Conservation (phyloP, 2,329 filamentous ascomycete genomes). For the Penicillium sp. region DNA sequence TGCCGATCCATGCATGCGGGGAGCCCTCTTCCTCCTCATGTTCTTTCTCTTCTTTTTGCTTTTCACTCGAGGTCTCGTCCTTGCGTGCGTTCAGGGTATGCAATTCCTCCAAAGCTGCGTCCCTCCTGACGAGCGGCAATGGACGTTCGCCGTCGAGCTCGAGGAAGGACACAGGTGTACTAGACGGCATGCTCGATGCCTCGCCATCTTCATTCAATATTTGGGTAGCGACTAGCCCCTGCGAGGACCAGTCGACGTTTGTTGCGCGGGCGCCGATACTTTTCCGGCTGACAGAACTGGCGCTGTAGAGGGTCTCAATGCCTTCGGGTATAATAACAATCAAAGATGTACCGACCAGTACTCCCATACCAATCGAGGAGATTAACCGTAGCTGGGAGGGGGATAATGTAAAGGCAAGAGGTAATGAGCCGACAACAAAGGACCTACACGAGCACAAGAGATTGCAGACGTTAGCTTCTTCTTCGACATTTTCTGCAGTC, state of each 20-base stretch:
- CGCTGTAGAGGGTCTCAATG: conserved; percentile 82
- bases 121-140: conserved; percentile 14
- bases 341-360: conserved; percentile 91
- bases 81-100: conserved; percentile 34
- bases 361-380: conserved; percentile 89
- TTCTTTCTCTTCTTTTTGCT: conserved; percentile 45
- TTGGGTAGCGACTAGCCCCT: conserved; percentile 26
- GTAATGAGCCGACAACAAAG: conserved; percentile 89
- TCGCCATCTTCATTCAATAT: conserved; percentile 12
- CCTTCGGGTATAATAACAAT: conserved; percentile 98
- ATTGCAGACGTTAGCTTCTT: conserved; percentile 14
- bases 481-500: neutral
- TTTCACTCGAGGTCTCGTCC: conserved; percentile 41
- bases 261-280: conserved; percentile 39
- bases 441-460: conserved; percentile 67
- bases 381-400: conserved; percentile 86
- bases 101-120: conserved; percentile 22
- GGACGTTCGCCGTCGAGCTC: conserved; percentile 25
- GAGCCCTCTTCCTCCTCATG: conserved; percentile 50
- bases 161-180: conserved; percentile 23
- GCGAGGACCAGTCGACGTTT: conserved; percentile 39
- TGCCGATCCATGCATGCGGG: conserved; percentile 79
- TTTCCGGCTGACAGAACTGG: conserved; percentile 46
- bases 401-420: conserved; percentile 85
- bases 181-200: conserved; percentile 3